Evolutionary conservation across 805 yeast species (phyloP).

Genomic region (Ogataea trehaloabstinens): DNA sequence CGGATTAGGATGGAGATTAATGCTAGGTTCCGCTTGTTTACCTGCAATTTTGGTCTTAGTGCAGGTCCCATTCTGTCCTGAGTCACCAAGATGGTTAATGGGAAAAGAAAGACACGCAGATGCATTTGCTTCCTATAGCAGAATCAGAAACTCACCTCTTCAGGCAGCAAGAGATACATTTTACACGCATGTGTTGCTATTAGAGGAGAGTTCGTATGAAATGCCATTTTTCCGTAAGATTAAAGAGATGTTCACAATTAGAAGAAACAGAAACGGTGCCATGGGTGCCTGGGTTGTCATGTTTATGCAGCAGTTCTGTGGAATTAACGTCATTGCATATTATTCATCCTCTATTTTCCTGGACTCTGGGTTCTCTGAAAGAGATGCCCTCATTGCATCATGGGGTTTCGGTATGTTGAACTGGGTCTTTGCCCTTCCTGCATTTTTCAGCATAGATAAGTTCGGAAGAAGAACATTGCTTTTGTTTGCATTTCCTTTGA

Average conservation of each 20-base stretch:
- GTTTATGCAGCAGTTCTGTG: conserved; percentile 91
- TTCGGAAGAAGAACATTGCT: conserved; percentile 69
- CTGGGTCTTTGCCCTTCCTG: conserved; percentile 79
- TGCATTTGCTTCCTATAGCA: conserved; percentile 50
- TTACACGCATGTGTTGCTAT: conserved; percentile 61
- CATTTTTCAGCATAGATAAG: conserved; percentile 73
- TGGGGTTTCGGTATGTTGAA: conserved; percentile 86
- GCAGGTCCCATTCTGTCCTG: conserved; percentile 69
- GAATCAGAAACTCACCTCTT: conserved; percentile 49
- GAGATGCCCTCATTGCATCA: conserved; percentile 70
- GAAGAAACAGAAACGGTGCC: conserved; percentile 83
- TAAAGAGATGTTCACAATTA: conserved; percentile 60
- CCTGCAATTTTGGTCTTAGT: conserved; percentile 60
- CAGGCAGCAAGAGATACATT: conserved; percentile 71
- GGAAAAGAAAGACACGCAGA: conserved; percentile 63
- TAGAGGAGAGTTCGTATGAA: conserved; percentile 56
- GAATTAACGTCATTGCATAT: conserved; percentile 84
- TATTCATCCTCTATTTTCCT: conserved; percentile 76
- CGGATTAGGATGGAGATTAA: conserved; percentile 67
- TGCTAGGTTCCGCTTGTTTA: conserved; percentile 65
- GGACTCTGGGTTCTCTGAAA: conserved; percentile 60
- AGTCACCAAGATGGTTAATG: conserved; percentile 77
- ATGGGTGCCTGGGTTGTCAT: conserved; percentile 78
- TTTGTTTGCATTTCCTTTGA: conserved; percentile 59
- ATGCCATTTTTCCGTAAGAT: conserved; percentile 47